Percentiles rank a stretch among this genome's conserved stretches.
These are phyloP conservation scores for Talinum fruticosum DNA, from an alignment of 148 eudicot genomes.

Conservation along the genomic window DNA sequence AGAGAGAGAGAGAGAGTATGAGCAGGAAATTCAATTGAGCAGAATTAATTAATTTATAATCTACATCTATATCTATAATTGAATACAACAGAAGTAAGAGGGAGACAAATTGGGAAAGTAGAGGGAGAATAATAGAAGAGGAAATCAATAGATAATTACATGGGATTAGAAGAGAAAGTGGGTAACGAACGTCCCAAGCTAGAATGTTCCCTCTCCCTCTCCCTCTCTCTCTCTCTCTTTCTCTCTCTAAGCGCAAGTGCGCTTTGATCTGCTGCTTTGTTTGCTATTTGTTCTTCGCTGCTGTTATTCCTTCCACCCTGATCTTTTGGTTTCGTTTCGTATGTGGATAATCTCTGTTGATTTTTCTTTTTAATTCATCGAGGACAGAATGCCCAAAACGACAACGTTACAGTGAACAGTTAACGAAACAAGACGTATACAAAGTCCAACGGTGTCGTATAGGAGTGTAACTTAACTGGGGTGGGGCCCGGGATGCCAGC, in stretches of 20 bases:
- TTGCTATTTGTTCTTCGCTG: background rate
- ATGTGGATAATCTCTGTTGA: slow-evolving; percentile 15
- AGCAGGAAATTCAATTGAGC: too few species aligned
- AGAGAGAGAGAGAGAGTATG: background rate
- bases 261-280: background rate
- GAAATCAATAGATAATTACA: background rate
- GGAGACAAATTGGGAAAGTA: background rate
- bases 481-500: background rate
- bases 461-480: background rate
- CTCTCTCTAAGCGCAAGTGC: background rate
- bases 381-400: background rate
- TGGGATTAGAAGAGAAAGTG: background rate
- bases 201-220: slow-evolving; percentile 3
- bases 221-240: slow-evolving; percentile 1
- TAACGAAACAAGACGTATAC: background rate
- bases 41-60: too few species aligned
- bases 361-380: background rate
- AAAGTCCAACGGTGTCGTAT: slow-evolving; percentile 14
- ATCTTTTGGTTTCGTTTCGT: slow-evolving; percentile 11
- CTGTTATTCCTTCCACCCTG: slow-evolving; percentile 7
- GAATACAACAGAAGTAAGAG: background rate
- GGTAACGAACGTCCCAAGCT: slow-evolving; percentile 12
- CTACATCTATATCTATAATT: too few species aligned
- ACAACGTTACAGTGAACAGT: background rate
- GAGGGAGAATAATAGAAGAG: background rate